Conservation (phyloP, 345 rosid species). For the Toxicodendron radicans region DNA sequence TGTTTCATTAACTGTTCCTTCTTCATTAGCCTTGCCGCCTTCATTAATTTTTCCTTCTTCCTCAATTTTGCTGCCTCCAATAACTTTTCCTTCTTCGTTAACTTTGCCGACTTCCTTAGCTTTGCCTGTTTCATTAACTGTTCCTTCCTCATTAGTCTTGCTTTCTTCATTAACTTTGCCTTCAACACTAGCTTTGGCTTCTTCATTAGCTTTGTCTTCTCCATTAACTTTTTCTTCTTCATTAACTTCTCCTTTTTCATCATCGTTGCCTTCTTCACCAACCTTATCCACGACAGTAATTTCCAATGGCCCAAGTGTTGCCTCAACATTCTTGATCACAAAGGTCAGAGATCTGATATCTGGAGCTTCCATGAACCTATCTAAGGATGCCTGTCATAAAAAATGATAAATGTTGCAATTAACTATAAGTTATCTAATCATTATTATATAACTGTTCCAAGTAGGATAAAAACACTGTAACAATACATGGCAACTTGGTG, state of each 20-base stretch:
- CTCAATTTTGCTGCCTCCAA: neutral
- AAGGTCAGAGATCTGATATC: slow-evolving; percentile 56
- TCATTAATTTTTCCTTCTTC: slow-evolving; percentile 14
- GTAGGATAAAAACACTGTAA: neutral
- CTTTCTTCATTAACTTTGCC: neutral
- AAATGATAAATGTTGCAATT: neutral
- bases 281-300: slow-evolving; percentile 14
- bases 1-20: neutral
- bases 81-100: neutral
- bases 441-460: neutral
- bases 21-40: neutral
- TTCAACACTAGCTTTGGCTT: neutral
- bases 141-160: neutral
- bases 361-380: slow-evolving; percentile 39
- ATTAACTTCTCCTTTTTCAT: neutral
- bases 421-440: slow-evolving; percentile 14
- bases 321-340: slow-evolving; percentile 64
- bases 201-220: slow-evolving; percentile 16
- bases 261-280: slow-evolving; percentile 7
- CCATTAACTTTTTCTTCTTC: slow-evolving; percentile 21
- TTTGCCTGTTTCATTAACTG: neutral
- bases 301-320: slow-evolving; percentile 59
- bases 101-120: neutral
- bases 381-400: slow-evolving; percentile 47
- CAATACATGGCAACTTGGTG: neutral